Evolutionary conservation across 2,329 filamentous ascomycete genomes (phyloP).

Genomic region (Zasmidium angulare): DNA sequence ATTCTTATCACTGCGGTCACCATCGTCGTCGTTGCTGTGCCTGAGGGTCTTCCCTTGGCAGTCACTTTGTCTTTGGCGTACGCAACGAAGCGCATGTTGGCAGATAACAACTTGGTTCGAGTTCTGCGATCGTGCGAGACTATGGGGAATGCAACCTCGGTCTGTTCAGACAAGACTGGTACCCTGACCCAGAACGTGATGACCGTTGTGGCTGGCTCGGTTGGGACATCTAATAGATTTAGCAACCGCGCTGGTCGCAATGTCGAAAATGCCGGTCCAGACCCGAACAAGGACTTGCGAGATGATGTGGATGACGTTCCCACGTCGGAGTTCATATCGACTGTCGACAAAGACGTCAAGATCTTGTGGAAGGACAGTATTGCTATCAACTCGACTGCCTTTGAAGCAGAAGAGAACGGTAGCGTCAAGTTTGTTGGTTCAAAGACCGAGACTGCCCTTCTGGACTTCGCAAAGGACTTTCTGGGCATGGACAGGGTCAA

Average conservation of each 20-base stretch:
- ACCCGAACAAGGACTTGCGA: conserved; percentile 32
- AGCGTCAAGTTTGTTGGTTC: conserved; percentile 66
- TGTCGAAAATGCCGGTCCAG: conserved; percentile 19
- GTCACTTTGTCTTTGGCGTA: conserved; percentile 69
- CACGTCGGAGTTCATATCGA: conserved; percentile 54
- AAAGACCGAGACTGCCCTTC: conserved; percentile 73
- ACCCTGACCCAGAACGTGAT: conserved; percentile 74
- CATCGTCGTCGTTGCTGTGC: conserved; percentile 68
- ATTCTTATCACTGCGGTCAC: conserved; percentile 66
- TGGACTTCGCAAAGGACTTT: conserved; percentile 66
- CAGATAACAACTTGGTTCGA: conserved; percentile 70
- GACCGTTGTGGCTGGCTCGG: conserved; percentile 71
- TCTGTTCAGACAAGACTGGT: conserved; percentile 79
- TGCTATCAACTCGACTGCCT: conserved; percentile 67
- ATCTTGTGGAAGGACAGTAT: conserved; percentile 63
- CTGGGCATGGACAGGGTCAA: conserved; percentile 63
- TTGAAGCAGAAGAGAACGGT: conserved; percentile 64
- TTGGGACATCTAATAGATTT: conserved; percentile 61
- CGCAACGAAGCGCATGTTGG: conserved; percentile 66
- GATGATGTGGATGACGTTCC: conserved; percentile 49
- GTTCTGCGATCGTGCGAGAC: conserved; percentile 67
- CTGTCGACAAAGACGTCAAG: conserved; percentile 55
- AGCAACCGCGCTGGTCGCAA: conserved; percentile 40
- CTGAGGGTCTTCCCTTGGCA: conserved; percentile 65
- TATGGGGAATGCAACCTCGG: conserved; percentile 71